Evolutionary conservation across 176 grass and related monocot species (phyloP).

Genomic region (Oropetium thomaeum): DNA sequence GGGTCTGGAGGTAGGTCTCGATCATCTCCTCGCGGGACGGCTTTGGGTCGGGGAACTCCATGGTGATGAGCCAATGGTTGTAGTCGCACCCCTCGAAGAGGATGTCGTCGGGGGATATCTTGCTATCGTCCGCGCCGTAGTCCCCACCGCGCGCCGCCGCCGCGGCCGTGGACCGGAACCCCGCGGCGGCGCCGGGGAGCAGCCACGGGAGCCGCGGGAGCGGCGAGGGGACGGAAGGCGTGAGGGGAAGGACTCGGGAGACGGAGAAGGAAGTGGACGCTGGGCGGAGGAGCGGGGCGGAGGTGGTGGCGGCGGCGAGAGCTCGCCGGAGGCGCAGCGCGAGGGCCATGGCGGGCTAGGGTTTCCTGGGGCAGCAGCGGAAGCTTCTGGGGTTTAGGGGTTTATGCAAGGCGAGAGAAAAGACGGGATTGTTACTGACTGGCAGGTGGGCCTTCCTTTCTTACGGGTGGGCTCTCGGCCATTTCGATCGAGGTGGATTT

Average conservation of each 20-base stretch:
- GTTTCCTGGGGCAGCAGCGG: slow-evolving; percentile 14
- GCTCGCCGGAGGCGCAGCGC: slow-evolving; percentile 65
- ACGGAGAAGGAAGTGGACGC: not conserved
- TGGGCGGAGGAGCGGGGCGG: slow-evolving; percentile 34
- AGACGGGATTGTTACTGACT: not conserved
- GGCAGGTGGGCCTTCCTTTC: not conserved
- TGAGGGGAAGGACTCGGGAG: not conserved
- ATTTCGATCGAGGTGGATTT: not conserved
- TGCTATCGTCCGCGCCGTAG: slow-evolving; percentile 34
- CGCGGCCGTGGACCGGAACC: slow-evolving; percentile 56
- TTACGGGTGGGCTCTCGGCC: not conserved
- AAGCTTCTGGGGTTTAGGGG: slow-evolving; percentile 33
- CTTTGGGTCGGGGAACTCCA: slow-evolving; percentile 93
- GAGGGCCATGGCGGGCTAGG: slow-evolving; percentile 63
- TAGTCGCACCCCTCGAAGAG: slow-evolving; percentile 94
- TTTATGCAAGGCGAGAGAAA: not conserved
- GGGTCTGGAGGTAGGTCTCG: slow-evolving; percentile 89
- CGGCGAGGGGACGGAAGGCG: not conserved
- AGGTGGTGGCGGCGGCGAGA: slow-evolving; percentile 50
- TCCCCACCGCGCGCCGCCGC: slow-evolving; percentile 40
- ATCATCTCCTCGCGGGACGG: slow-evolving; percentile 90
- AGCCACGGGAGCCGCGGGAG: slow-evolving; percentile 2
- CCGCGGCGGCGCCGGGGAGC: slow-evolving; percentile 2
- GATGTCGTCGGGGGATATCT: slow-evolving; percentile 77
- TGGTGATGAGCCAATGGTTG: slow-evolving; percentile 99